Conservation (phyloP, 2,329 filamentous ascomycete genomes). For the Beauveria bassiana region DNA sequence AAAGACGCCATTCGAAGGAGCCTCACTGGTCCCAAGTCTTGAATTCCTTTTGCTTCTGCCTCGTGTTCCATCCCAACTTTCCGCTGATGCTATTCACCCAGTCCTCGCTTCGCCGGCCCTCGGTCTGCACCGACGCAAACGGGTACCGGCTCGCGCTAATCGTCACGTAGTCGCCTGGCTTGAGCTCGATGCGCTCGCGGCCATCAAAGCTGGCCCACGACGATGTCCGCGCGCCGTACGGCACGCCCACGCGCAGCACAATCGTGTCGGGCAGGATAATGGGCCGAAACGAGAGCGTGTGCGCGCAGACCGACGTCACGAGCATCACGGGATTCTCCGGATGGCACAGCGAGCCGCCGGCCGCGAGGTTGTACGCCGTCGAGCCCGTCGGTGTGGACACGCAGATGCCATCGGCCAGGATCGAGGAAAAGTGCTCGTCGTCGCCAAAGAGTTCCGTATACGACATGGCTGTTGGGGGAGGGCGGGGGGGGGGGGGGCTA, state of each 20-base stretch:
- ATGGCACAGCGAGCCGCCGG: constrained; percentile 90
- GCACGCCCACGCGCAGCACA: constrained; percentile 86
- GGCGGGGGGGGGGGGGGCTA: too few relatives aligned
- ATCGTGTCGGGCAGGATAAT: constrained; percentile 96
- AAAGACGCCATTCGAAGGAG: constrained; percentile 10
- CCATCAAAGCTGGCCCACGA: constrained; percentile 99
- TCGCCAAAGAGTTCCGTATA: constrained; percentile 89
- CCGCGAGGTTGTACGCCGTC: constrained; percentile 91
- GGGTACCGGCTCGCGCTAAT: constrained; percentile 75
- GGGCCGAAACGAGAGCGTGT: constrained; percentile 91
- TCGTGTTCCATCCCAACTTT: constrained; percentile 74
- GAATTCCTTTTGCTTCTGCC: constrained; percentile 65
- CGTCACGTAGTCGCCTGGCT: constrained; percentile 75
- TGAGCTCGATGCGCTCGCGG: constrained; percentile 73
- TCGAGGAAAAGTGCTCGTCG: constrained; percentile 88
- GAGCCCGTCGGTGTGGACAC: constrained; percentile 91
- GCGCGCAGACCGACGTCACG: constrained; percentile 87
- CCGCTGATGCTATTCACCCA: constrained; percentile 76
- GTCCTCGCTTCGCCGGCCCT: constrained; percentile 63
- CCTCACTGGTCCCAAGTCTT: constrained; percentile 37
- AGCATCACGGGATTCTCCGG: constrained; percentile 96
- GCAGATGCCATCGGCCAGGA: constrained; percentile 88
- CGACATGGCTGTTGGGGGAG: constrained; percentile 62
- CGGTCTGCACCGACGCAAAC: constrained; percentile 67
- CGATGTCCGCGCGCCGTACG: constrained; percentile 79